Base-by-base conservation (phyloP, 208 protist genomes). In the Eutreptiella sp. region DNA sequence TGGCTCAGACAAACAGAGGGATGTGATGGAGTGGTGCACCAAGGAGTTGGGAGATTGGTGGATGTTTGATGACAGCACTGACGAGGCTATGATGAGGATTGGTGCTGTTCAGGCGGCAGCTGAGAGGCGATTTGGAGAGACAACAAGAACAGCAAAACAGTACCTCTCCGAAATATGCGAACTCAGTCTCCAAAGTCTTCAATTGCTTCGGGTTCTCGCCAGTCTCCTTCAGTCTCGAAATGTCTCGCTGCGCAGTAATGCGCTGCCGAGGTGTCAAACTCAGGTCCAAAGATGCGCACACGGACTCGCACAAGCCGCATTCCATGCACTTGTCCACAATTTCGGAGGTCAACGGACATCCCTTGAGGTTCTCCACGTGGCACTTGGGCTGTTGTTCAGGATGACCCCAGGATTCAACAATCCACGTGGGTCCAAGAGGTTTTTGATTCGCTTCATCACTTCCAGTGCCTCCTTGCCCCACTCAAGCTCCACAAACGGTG, bases 401-500 rank as follows among this genome's bases (percentile, higher is more conserved):
- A 77, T 7, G 24, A 77, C 72, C 5, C 72, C 71, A 36, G 71
- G 71, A 45, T 76, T 76, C 39, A 77, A 55, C 11, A 70, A 16
- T 4, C 42, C 34, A 24, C 33, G 4, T n/a, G 72, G 72, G 38
- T 77, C 72, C 36, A 77, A 77, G 34, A 75, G 45, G 23, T 26
- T 1, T 42, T 77, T 77, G n/a, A 75, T 41, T 31, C 67, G 41
- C 59, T 53, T 47, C 72, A 77, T 77, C 46, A 77, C 21, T 7
- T 65, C 39, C 23, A 63, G 63, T 7, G 65, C 72, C 36, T 73
- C 64, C 2, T 27, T 61, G 38, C 72, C 72, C 72, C 72, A 77
- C 38, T 77, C 72, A 54, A 77, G 59, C 59, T 77, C 72, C 7
- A 77, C 72, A 28, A 72, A 77, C 4, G 72, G 63, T 3, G 72